Evolutionary conservation across 306 rosid genomes (phyloP), one percentile per base, ranked within the genome.

Genomic region (Senna siamea): DNA sequence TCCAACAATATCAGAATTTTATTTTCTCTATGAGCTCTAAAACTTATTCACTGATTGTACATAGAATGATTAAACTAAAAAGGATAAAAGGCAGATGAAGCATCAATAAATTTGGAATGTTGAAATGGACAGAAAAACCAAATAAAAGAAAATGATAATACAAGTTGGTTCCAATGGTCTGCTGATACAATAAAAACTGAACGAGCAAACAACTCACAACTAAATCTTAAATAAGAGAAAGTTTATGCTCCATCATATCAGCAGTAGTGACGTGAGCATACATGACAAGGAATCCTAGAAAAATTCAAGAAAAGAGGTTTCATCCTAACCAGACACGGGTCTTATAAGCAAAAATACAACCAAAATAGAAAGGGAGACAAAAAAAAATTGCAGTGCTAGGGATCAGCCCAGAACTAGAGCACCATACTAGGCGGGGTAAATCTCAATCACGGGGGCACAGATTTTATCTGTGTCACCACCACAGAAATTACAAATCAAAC

Each of bases 401-500:
- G n/a, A n/a, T n/a, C n/a, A n/a, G n/a, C n/a, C n/a, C n/a, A n/a
- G n/a, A n/a, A n/a, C n/a, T n/a, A n/a, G n/a, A n/a, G n/a, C n/a
- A n/a, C n/a, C n/a, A n/a, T n/a, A n/a, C n/a, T n/a, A n/a, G n/a
- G n/a, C n/a, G n/a, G 30, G 69, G 40, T 54, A 35, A 73, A 17
- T 40, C 32, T 26, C 56, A 77, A 66, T 46, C 76, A 14, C 17
- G 48, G 56, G 2, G 30, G n/a, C 9, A 67, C 28, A 77, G 32
- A 56, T 20, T 69, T 14, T 14, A 34, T 58, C 35, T 55, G 58
- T 44, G 32, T 32, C 44, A 18, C 34, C 30, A 26, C 30, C 30
- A 30, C 66, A 76, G 38, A 75, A 75, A 60, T 76, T 17, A 64
- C 53, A 77, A 64, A n/a, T 58, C 74, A 69, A 57, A 62, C 48